phyloP scores from a whole-genome alignment of 768 basidiomycete species.

The Ramaria sp. region DNA sequence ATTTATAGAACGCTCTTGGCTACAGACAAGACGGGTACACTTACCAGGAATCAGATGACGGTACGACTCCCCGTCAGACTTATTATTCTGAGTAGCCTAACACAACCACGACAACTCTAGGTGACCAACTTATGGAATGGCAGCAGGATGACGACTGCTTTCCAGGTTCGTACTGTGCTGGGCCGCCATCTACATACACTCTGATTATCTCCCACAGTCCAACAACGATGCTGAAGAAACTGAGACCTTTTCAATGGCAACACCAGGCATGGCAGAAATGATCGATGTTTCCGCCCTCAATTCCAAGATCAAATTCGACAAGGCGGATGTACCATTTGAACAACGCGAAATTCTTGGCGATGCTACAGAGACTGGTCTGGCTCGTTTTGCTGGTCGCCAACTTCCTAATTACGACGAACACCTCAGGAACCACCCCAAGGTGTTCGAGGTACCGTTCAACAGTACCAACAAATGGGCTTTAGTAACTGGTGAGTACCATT shows the following conservation, averaged over 20 bases:
- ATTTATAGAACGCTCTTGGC: constrained; percentile 40
- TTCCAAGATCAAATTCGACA: constrained; percentile 62
- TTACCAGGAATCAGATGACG: constrained; percentile 67
- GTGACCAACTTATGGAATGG: constrained; percentile 62
- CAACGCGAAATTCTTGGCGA: constrained; percentile 55
- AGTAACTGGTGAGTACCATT: constrained; percentile 38
- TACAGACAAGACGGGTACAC: constrained; percentile 63
- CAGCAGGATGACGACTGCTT: constrained; percentile 49
- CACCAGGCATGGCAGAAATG: constrained; percentile 54
- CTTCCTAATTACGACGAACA: constrained; percentile 45
- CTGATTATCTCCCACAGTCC: constrained; percentile 26
- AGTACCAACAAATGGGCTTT: constrained; percentile 67
- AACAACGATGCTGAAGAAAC: constrained; percentile 57
- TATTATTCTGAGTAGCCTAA: too few relatives aligned
- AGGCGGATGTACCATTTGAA: constrained; percentile 48
- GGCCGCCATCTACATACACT: neutral
- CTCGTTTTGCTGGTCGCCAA: constrained; percentile 52
- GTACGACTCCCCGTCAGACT: constrained; percentile 15
- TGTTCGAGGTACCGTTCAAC: constrained; percentile 70
- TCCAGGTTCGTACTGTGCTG: constrained; percentile 31
- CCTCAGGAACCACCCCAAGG: constrained; percentile 40
- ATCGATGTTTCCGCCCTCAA: constrained; percentile 56
- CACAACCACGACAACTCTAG: constrained; percentile 16
- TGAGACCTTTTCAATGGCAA: constrained; percentile 35
- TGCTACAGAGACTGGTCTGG: constrained; percentile 67